Evolutionary conservation across 2,329 filamentous ascomycete genomes (phyloP), one percentile per base, ranked within the genome.

Genomic region (Colletotrichum plurivorum): DNA sequence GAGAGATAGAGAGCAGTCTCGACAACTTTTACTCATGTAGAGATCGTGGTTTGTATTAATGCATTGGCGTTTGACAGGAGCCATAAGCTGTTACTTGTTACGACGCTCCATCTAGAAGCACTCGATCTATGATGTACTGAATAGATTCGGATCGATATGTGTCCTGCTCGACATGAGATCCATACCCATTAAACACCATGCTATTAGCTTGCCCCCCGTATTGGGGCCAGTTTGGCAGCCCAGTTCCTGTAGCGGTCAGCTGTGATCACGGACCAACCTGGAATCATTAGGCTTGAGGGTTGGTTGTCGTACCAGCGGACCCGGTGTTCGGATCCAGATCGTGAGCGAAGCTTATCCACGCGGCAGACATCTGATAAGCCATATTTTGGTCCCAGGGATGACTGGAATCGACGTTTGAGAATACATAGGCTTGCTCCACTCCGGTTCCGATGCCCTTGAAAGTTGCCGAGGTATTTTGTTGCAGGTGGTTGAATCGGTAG

Each of bases 321-420:
- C 48, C 54, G 16, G 46, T 53, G 62, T 83, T 85, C n/a, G 85
- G 86, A 73, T 85, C 78, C 22, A 81, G 73, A 46, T 78, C 79
- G 59, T 82, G 77, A 45, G 86, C 79, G 69, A 88, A 88, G 5
- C 78, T 80, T 25, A 84, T 81, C 86, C 86, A 88, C 78, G 84
- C 84, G 55, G 78, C 78, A 49, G 80, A 80, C 83, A 88, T 87
- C 71, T 83, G 75, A 53, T 81, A 76, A 12, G 84, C 82, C 20
- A 88, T 52, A 10, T 10, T 61, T 2, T 43, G 31, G 76, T 68
- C 75, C 72, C 9, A 78, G 58, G 65, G 81, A 84, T 3, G 78
- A 80, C 55, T 80, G 72, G 1, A 84, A 79, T 72, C 80, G 76
- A 57, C 77, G 77, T 39, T 72, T 78, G 56, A 84, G 81, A 2